phyloP scores from a whole-genome alignment of 2,329 filamentous ascomycete species.

The Aspergillus glaucus region DNA sequence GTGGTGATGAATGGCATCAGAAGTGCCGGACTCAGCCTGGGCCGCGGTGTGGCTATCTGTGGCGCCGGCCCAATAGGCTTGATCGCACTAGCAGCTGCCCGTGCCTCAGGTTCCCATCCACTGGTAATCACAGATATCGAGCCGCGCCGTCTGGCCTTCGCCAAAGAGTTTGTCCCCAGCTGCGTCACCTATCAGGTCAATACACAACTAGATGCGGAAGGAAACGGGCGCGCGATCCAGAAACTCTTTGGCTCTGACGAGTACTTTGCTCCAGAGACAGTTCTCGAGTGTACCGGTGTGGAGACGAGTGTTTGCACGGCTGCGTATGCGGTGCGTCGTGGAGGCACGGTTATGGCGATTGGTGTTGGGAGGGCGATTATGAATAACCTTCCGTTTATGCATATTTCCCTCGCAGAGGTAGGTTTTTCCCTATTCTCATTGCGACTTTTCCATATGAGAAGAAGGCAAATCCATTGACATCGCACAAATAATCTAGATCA shows the following conservation, averaged over 20 bases:
- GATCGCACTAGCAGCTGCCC: constrained; percentile 51
- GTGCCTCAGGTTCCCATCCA: constrained; percentile 58
- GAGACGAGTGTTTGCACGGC: constrained; percentile 58
- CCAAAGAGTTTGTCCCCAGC: constrained; percentile 51
- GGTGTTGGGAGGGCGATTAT: constrained; percentile 57
- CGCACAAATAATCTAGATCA: constrained; percentile 43
- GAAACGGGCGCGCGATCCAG: constrained; percentile 49
- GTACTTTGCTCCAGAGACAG: constrained; percentile 52
- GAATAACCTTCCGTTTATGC: constrained; percentile 64
- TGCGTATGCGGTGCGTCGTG: constrained; percentile 51
- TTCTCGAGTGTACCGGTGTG: constrained; percentile 61
- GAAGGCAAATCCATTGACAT: no score
- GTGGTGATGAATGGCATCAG: constrained; percentile 58
- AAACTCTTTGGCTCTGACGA: constrained; percentile 49
- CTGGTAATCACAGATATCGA: constrained; percentile 61
- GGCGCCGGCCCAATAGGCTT: constrained; percentile 61
- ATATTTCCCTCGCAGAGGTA: constrained; percentile 54
- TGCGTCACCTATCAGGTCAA: constrained; percentile 53
- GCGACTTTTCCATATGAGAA: no score
- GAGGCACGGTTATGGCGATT: constrained; percentile 58
- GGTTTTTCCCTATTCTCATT: background rate
- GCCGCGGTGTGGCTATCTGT: constrained; percentile 51
- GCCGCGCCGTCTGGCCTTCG: constrained; percentile 50
- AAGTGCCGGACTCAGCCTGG: constrained; percentile 48
- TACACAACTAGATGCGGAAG: constrained; percentile 38